Percentiles rank a stretch among this genome's conserved stretches.
Evolutionary conservation across 805 yeast genomes (phyloP).

Genomic region (Huiozyma naganishii): DNA sequence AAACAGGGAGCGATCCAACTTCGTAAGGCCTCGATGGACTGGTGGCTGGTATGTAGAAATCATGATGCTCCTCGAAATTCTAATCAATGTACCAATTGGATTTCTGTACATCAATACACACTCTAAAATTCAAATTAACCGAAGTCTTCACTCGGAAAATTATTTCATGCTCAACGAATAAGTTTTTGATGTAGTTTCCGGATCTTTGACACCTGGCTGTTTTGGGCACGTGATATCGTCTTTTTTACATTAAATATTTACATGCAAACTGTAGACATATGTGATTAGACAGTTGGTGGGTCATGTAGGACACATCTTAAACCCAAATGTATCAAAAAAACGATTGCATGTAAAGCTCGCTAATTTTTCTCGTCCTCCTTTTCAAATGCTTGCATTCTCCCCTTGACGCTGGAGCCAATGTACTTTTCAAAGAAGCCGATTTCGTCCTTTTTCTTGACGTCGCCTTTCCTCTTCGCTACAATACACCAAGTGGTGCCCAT

Average conservation of each 20-base stretch:
- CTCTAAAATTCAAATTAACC: too few relatives aligned
- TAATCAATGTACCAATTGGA: not conserved
- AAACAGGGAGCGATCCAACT: constrained; percentile 59
- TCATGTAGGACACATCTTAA: too few relatives aligned
- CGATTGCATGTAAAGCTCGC: too few relatives aligned
- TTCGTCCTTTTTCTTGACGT: constrained; percentile 37
- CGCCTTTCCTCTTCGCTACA: constrained; percentile 66
- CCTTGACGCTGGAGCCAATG: constrained; percentile 30
- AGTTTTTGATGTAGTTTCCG: not conserved
- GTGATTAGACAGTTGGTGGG: not conserved
- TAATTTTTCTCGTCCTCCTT: not conserved
- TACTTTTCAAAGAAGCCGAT: constrained; percentile 42
- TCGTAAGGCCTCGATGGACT: constrained; percentile 49
- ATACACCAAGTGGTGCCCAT: constrained; percentile 89
- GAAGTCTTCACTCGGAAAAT: too few relatives aligned
- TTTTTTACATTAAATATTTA: too few relatives aligned
- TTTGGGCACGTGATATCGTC: not conserved
- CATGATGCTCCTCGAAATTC: too few relatives aligned
- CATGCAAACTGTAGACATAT: not conserved
- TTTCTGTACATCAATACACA: not conserved
- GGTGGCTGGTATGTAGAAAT: constrained; percentile 44
- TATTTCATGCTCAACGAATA: too few relatives aligned
- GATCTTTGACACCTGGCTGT: not conserved
- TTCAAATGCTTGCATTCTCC: constrained; percentile 9
- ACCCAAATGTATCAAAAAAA: too few relatives aligned